Evolutionary conservation across 2,329 filamentous ascomycete genomes (phyloP).

Genomic region (Ilyonectria destructans): DNA sequence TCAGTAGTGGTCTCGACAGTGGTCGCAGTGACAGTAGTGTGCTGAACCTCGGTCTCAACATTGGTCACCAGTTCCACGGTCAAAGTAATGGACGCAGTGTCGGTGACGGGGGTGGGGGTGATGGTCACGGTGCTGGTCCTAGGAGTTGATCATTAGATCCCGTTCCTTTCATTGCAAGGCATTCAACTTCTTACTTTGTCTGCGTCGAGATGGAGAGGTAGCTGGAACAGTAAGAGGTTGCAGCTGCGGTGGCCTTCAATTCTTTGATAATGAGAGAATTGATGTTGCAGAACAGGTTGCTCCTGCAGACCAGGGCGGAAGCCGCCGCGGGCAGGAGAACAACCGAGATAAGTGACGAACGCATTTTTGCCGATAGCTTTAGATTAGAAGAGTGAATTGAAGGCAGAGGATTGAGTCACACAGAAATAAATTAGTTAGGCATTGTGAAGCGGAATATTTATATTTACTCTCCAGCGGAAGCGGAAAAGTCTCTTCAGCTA

Average conservation of each 20-base stretch:
- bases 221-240: constrained; percentile 8
- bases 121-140: background rate
- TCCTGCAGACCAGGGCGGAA: background rate
- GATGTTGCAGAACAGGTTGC: background rate
- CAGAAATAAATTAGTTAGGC: background rate
- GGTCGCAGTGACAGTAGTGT: background rate
- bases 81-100: constrained; percentile 1
- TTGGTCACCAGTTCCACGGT: background rate
- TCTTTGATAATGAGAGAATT: background rate
- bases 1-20: background rate
- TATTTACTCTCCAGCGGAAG: background rate
- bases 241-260: background rate
- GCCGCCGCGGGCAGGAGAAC: constrained; percentile 6
- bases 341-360: background rate
- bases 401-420: background rate
- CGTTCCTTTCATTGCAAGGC: too few species aligned
- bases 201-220: constrained; percentile 8
- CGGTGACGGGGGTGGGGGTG: constrained; percentile 2
- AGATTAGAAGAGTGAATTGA: background rate
- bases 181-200: background rate
- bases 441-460: background rate
- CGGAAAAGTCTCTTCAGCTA: background rate
- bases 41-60: background rate
- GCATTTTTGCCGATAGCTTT: constrained; percentile 2
- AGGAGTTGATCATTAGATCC: background rate